Percentiles rank a stretch among this genome's conserved stretches.
phyloP scores from a whole-genome alignment of 2,329 filamentous ascomycete genomes.

The Colletotrichum limetticola region DNA sequence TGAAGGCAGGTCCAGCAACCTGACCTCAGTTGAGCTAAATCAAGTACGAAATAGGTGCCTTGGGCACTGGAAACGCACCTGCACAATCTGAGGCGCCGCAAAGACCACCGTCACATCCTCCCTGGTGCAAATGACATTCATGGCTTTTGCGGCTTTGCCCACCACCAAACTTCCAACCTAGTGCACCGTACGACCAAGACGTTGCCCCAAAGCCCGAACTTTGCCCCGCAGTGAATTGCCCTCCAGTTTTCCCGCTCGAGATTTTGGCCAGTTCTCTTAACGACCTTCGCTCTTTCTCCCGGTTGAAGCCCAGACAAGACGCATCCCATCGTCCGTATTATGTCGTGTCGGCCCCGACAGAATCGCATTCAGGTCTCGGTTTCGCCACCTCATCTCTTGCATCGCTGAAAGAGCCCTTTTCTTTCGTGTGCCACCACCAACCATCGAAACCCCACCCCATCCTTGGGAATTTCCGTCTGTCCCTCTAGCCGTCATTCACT shows the following conservation, averaged over 20 bases:
- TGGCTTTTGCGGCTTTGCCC: neutral
- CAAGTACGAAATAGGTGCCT: neutral
- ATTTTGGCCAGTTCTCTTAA: neutral
- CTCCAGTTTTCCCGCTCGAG: constrained; percentile 3
- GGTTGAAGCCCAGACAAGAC: neutral
- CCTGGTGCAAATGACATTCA: neutral
- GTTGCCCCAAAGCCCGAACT: neutral
- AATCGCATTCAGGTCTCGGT: constrained; percentile 6
- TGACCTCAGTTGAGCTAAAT: neutral
- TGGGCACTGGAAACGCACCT: neutral
- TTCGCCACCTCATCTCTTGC: constrained; percentile 19
- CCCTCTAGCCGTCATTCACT: constrained; percentile 17
- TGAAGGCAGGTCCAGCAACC: neutral
- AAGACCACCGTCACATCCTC: neutral
- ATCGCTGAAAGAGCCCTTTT: constrained; percentile 14
- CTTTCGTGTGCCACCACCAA: constrained; percentile 8
- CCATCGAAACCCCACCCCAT: constrained; percentile 23
- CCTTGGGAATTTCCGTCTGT: constrained; percentile 23
- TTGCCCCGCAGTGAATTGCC: constrained; percentile 31
- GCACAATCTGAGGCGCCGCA: neutral
- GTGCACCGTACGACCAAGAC: constrained; percentile 7
- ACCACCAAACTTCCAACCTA: neutral
- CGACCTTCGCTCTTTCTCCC: neutral
- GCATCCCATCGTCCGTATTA: constrained; percentile 21
- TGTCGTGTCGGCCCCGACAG: constrained; percentile 20